Evolutionary conservation across 352 stramenopile species (phyloP).

Genomic region (Phytophthora palmivora): DNA sequence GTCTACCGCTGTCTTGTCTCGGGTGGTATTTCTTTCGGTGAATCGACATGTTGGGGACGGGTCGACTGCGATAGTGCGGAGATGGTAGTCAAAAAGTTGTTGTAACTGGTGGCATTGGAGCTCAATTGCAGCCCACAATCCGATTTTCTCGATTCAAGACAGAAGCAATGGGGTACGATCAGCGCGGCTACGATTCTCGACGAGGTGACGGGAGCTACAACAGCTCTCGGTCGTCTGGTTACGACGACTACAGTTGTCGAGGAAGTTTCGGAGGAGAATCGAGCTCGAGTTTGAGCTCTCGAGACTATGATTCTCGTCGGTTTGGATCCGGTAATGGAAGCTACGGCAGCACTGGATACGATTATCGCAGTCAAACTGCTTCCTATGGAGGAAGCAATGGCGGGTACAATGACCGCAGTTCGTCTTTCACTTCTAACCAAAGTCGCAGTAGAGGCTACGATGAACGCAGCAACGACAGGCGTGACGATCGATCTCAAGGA

Average conservation of each 20-base stretch:
- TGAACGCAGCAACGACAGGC: not conserved
- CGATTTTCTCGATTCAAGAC: no score
- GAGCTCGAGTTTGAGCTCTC: slow-evolving; percentile 8
- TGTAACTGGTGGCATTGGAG: no score
- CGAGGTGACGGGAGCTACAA: not conserved
- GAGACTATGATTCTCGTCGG: slow-evolving; percentile 6
- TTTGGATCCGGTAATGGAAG: not conserved
- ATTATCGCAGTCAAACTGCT: slow-evolving; percentile 15
- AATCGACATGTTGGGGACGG: no score
- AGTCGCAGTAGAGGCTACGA: slow-evolving; percentile 5
- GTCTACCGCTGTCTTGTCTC: no score
- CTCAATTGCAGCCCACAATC: no score
- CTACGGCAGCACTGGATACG: slow-evolving; percentile 5
- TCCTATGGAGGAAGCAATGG: slow-evolving; percentile 9
- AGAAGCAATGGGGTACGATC: no score
- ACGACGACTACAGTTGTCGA: slow-evolving; percentile 4
- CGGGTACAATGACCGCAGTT: slow-evolving; percentile 3
- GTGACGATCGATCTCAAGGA: no score
- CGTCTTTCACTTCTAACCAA: not conserved
- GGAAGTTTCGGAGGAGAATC: slow-evolving; percentile 6
- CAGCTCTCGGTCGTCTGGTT: slow-evolving; percentile 10
- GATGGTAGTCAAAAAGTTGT: no score
- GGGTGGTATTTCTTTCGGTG: no score
- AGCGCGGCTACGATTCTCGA: no score
- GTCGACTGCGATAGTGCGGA: no score